phyloP scores from a whole-genome alignment of 306 rosid species.

The Cicer arietinum region DNA sequence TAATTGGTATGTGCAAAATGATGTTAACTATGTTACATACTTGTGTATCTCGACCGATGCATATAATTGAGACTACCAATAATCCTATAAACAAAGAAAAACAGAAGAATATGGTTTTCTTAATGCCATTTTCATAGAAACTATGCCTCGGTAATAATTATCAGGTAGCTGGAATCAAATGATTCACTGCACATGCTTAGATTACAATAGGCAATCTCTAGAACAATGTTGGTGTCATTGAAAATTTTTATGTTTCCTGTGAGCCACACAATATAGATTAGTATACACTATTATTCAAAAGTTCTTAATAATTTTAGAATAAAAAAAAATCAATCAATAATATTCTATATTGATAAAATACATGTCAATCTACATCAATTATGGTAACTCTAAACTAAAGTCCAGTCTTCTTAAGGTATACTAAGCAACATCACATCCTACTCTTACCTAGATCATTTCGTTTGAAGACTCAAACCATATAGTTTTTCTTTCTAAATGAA shows the following conservation, averaged over 20 bases:
- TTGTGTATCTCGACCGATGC: background rate
- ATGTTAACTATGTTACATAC: background rate
- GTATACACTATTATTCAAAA: too few species aligned
- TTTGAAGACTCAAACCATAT: too few species aligned
- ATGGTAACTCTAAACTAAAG: background rate
- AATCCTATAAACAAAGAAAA: constrained; percentile 8
- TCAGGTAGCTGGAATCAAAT: constrained; percentile 8
- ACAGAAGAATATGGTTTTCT: background rate
- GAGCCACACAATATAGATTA: background rate
- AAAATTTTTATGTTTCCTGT: background rate
- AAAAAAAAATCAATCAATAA: too few species aligned
- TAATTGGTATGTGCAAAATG: background rate
- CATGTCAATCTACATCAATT: background rate
- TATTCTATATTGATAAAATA: background rate
- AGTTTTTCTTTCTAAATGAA: too few species aligned
- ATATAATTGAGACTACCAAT: background rate
- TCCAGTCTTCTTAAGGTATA: background rate
- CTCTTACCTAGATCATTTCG: too few species aligned
- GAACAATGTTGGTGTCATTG: background rate
- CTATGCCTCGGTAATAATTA: constrained; percentile 12
- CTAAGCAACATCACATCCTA: too few species aligned
- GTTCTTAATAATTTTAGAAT: background rate
- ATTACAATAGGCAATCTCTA: constrained; percentile 10
- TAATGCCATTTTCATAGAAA: background rate
- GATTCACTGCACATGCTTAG: constrained; percentile 27